Percentiles rank a stretch among this genome's conserved stretches.
Conservation (phyloP, 768 basidiomycete genomes). For the Astraeus odoratus region DNA sequence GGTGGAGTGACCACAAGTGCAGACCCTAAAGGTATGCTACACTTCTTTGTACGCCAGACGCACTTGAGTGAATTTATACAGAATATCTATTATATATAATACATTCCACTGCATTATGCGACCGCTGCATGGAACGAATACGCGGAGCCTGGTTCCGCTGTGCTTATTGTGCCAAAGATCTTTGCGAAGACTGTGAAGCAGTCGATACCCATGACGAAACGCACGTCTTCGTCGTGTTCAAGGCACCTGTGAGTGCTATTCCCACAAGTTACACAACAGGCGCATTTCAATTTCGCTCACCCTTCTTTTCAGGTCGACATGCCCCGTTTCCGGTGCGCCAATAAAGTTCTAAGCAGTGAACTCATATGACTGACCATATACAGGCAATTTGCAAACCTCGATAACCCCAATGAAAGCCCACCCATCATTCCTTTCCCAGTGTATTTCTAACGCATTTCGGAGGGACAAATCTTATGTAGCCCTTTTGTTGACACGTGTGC, state of each 20-base stretch:
- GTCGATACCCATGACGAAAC: slow-evolving; percentile 76
- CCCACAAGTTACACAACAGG: too few relatives aligned
- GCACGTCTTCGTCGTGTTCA: slow-evolving; percentile 86
- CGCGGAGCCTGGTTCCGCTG: slow-evolving; percentile 89
- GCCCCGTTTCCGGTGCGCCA: slow-evolving; percentile 55
- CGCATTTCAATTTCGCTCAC: too few relatives aligned
- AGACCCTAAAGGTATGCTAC: slow-evolving; percentile 51
- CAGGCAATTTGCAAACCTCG: slow-evolving; percentile 52
- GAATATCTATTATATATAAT: slow-evolving; percentile 56
- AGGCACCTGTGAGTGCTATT: slow-evolving; percentile 61
- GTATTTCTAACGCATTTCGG: slow-evolving; percentile 30
- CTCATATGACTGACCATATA: slow-evolving; percentile 7
- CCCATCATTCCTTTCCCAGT: slow-evolving; percentile 61
- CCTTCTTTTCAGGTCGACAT: slow-evolving; percentile 59
- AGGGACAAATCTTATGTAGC: too few relatives aligned
- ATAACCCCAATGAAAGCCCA: slow-evolving; percentile 42
- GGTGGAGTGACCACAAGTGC: slow-evolving; percentile 29
- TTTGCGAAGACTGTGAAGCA: slow-evolving; percentile 80
- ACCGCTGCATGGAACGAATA: slow-evolving; percentile 78
- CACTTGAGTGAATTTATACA: slow-evolving; percentile 19
- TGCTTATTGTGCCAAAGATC: slow-evolving; percentile 78
- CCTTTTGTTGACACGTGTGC: not conserved
- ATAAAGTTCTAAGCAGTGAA: not conserved
- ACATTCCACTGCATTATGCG: slow-evolving; percentile 72
- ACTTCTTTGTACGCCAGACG: not conserved